phyloP scores from a whole-genome alignment of 2,329 filamentous ascomycete genomes.

The Fusarium neocosmosporiellum region DNA sequence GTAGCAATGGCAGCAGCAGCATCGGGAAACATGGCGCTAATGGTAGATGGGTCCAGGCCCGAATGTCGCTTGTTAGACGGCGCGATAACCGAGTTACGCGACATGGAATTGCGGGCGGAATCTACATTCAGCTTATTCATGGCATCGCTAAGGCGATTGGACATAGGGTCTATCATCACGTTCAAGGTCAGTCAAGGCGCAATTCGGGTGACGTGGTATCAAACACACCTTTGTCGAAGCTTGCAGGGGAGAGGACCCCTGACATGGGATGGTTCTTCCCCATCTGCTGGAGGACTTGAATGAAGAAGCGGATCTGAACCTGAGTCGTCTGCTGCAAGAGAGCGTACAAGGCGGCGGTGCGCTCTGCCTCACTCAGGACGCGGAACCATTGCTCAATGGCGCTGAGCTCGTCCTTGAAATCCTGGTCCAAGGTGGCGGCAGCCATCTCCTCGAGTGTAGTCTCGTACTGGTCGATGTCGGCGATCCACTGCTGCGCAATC shows the following conservation, averaged over 20 bases:
- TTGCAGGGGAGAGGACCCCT: slow-evolving; percentile 90
- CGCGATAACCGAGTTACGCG: slow-evolving; percentile 78
- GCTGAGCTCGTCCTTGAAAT: slow-evolving; percentile 99
- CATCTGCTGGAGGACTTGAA: slow-evolving; percentile 99
- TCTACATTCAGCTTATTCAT: slow-evolving; percentile 96
- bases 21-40: slow-evolving; percentile 99
- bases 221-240: slow-evolving; percentile 89
- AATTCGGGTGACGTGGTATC: not conserved
- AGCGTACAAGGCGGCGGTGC: slow-evolving; percentile 94
- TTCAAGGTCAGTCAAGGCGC: slow-evolving; percentile 21
- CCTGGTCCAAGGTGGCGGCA: slow-evolving; percentile 96
- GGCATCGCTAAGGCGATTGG: slow-evolving; percentile 92
- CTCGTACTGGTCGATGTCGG: slow-evolving; percentile 98
- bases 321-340: slow-evolving; percentile 98
- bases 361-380: slow-evolving; percentile 94
- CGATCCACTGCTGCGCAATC: slow-evolving; percentile 97
- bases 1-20: slow-evolving; percentile 98
- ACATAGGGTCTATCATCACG: slow-evolving; percentile 83
- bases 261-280: slow-evolving; percentile 98
- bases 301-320: slow-evolving; percentile 99
- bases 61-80: slow-evolving; percentile 93
- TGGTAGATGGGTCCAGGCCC: slow-evolving; percentile 90
- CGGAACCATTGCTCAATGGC: slow-evolving; percentile 99
- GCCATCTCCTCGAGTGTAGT: slow-evolving; percentile 99
- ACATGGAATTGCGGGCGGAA: slow-evolving; percentile 86